Percentiles rank a stretch among this genome's conserved stretches.
These are phyloP conservation scores for Scutellaria galericulata DNA, from an alignment of 257 asterid genomes.

Conservation along the genomic window DNA sequence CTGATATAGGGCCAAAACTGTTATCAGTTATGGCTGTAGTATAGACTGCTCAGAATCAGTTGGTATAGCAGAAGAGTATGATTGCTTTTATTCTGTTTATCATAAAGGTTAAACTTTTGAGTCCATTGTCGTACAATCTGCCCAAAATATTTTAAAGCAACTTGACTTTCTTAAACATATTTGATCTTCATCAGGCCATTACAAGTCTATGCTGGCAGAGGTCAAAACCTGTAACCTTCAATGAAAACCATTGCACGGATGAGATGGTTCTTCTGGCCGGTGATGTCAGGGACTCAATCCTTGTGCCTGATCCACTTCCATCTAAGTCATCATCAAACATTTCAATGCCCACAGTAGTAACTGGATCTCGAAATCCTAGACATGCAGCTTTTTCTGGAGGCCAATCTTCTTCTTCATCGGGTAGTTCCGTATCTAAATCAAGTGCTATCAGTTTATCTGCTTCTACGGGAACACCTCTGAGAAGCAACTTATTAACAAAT, in stretches of 20 bases:
- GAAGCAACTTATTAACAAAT: conserved; percentile 59
- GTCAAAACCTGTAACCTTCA: conserved; percentile 66
- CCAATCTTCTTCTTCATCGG: conserved; percentile 51
- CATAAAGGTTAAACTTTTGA: background rate
- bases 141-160: conserved; percentile 1
- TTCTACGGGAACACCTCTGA: conserved; percentile 62
- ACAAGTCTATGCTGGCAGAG: conserved; percentile 93
- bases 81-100: background rate
- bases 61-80: conserved; percentile 12
- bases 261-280: conserved; percentile 79
- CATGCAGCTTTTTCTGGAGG: conserved; percentile 58
- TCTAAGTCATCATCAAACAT: conserved; percentile 62
- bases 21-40: background rate
- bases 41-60: conserved; percentile 15
- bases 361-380: conserved; percentile 63
- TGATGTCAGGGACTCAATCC: conserved; percentile 74
- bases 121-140: background rate
- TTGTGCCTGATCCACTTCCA: conserved; percentile 97
- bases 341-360: conserved; percentile 48
- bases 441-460: conserved; percentile 49
- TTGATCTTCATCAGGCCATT: conserved; percentile 63
- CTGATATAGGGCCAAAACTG: background rate
- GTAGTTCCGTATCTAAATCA: conserved; percentile 41
- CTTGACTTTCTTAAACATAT: conserved; percentile 26
- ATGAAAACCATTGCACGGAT: conserved; percentile 69